Base-by-base conservation (phyloP, 495 filamentous ascomycete genomes). In the Aspergillus ostianus region DNA sequence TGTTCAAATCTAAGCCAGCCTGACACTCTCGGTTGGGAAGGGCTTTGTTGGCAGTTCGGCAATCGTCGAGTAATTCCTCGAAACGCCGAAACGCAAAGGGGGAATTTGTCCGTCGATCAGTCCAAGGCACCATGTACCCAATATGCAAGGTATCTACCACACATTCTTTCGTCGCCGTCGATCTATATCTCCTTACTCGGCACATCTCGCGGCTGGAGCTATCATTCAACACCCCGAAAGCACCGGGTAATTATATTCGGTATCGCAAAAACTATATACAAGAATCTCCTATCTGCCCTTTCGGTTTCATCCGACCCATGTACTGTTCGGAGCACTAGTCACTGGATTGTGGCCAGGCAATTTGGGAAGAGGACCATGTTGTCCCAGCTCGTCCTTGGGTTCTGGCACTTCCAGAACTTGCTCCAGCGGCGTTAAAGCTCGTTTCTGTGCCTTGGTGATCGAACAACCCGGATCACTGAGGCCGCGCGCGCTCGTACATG, bases 281-380 rank as follows among this genome's bases (percentile, higher is more conserved):
- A 13, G 13, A 15, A 41, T 15, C 15, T 15, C 2, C 4, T 4
- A 15, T 41, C 36, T 15, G 36, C 1, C 15, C 3, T 17, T 12
- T 41, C 4, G 36, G 10, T 12, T 41, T 12, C 10, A 41, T 41
- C 36, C 1, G 36, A 41, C 15, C 36, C 6, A 41, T 17, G 3
- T 10, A 15, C 12, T 15, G 3, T 17, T 10, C 2, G 36, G 36
- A 15, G 9, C 21, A 2, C 10, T 19, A 49, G 55, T 62, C 20
- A 67, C 62, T 4, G 63, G 55, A 47, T 62, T 65, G 36, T 60
- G 9, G 1, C 63, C 65, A 8, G 64, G 68, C 17, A 70, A 58
- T 17, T 46, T 51, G 3, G 27, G 30, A 30, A 66, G 55, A 13
- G 52, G 52, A 7, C 57, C 59, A 55, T 61, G 49, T 45, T 66